These are phyloP conservation scores for Aspergillus funiculosus DNA, from an alignment of 495 filamentous ascomycete genomes.

Conservation along the genomic window DNA sequence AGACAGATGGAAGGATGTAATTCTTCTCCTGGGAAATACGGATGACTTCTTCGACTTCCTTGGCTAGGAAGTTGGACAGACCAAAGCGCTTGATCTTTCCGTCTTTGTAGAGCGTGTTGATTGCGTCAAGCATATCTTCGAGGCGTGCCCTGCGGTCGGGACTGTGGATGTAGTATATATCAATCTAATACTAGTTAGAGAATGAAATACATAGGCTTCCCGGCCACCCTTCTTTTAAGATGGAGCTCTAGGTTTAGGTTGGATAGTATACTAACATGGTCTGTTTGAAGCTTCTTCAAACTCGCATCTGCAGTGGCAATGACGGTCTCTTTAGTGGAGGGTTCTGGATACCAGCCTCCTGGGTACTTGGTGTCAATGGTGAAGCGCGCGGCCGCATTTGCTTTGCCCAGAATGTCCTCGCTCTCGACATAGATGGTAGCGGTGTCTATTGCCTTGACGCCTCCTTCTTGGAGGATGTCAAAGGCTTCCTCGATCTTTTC, in stretches of 20 bases:
- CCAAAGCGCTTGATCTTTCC: constrained; percentile 40
- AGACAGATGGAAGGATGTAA: constrained; percentile 42
- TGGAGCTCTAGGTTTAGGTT: no score
- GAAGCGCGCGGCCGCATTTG: constrained; percentile 23
- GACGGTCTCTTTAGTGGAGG: constrained; percentile 26
- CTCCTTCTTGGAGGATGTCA: constrained; percentile 18
- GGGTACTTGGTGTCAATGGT: constrained; percentile 33
- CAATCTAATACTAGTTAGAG: no score
- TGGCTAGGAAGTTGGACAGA: constrained; percentile 40
- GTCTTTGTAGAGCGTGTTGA: constrained; percentile 33
- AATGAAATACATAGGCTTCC: no score
- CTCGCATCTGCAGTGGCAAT: constrained; percentile 10
- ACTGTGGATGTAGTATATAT: constrained; percentile 43
- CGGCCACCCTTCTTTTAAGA: no score
- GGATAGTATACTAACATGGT: constrained; percentile 15
- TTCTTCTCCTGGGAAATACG: constrained; percentile 35
- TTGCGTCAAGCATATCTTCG: constrained; percentile 36
- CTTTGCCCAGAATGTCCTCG: constrained; percentile 26
- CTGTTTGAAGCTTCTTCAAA: constrained; percentile 15
- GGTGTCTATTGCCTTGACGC: constrained; percentile 31
- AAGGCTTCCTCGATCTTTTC: constrained; percentile 5
- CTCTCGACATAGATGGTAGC: constrained; percentile 27
- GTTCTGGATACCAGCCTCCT: constrained; percentile 24
- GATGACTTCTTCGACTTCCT: constrained; percentile 40
- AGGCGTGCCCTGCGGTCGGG: constrained; percentile 40